Evolutionary conservation across 169 alveolate species (phyloP), one percentile per base, ranked within the genome.

Genomic region (Toxoplasma gondii): DNA sequence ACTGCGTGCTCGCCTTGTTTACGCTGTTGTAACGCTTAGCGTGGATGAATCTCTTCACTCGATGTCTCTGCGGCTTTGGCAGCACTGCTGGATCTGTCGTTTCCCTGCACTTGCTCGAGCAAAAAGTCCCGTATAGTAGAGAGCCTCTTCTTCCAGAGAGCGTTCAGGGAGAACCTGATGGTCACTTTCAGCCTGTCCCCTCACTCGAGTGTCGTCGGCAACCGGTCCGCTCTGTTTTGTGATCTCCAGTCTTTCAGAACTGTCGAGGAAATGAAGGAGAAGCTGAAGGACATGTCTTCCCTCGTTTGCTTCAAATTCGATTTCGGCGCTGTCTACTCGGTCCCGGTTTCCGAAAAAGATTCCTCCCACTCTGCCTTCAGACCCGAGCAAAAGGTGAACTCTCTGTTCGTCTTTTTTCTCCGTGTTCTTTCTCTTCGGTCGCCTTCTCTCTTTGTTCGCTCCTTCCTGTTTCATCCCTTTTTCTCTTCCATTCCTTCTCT

Each of bases 341-440:
- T 74, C 27, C 84, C 84, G 9, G 84, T 74, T 44, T 74, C 84
- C 12, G 84, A 74, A n/a, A 74, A 74, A 36, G 84, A 74, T n/a
- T 31, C 49, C 22, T 74, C n/a, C n/a, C 84, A 31, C 27, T 31
- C 84, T 7, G 84, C 49, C 2, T 74, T 74, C 84, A 74, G n/a
- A 74, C 49, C 84, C 39, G 84, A 36, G 22, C 84, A 74, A 44
- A 74, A 74, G 43, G 84, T 74, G 45, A 22, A 44, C n/a, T 74
- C 19, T 31, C 12, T 44, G n/a, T 7, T 19, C 84, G 43, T 74
- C 39, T 9, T n/a, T n/a, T 36, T n/a, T 16, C 84, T n/a, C 39
- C n/a, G 0, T 44, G 17, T 36, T 12, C n/a, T 19, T 9, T 12
- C 19, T 31, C n/a, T 31, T 74, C 19, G 45, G 10, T 44, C 34